Percentiles rank a stretch among this genome's conserved stretches.
These are phyloP conservation scores for Malus domestica DNA, from an alignment of 306 rosid genomes.

Conservation along the genomic window ASM211411v1 NC_041790.1:6362501-6363000, in stretches of 20 bases:
- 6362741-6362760: conserved; percentile 6
- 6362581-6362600: not conserved
- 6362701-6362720: not conserved
- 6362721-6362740: conserved; percentile 16
- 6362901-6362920: conserved; percentile 17
- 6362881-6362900: conserved; percentile 23
- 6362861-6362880: too few species aligned
- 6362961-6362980: too few species aligned
- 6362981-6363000: too few species aligned
- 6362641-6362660: not conserved
- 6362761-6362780: conserved; percentile 1
- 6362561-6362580: not conserved
- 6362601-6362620: too few species aligned
- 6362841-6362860: conserved; percentile 18
- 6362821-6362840: conserved; percentile 1
- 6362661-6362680: conserved; percentile 1
- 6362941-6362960: too few species aligned
- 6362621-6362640: not conserved
- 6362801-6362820: not conserved
- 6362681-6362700: not conserved
- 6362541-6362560: not conserved
- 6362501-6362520: too few species aligned
- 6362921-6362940: not conserved
- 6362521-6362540: not conserved
- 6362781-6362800: conserved; percentile 13